Conservation (phyloP, 176 grass and related monocot species). For the Alopecurus myosuroides region DNA sequence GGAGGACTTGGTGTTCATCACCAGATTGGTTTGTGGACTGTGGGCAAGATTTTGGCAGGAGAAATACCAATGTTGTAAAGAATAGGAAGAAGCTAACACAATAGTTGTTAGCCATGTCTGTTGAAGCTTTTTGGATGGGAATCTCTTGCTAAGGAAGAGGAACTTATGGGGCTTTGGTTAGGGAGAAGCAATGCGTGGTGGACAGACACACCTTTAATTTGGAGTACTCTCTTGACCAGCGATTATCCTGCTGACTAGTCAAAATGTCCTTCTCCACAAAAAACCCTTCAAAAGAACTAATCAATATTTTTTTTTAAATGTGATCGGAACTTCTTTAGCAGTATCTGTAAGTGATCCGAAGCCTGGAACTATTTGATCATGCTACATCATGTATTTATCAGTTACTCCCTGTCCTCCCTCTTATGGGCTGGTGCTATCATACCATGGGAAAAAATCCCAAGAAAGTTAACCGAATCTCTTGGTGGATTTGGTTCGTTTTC, state of each 20-base stretch:
- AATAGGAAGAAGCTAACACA: background rate
- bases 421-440: background rate
- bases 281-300: background rate
- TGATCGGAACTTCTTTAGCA: background rate
- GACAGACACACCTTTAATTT: background rate
- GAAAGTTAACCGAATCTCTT: background rate
- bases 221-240: background rate
- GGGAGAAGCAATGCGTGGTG: background rate
- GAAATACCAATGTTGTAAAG: background rate
- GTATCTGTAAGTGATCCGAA: background rate
- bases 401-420: no score
- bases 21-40: background rate
- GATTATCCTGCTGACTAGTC: background rate
- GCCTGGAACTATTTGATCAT: background rate
- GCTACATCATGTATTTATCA: background rate
- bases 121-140: background rate
- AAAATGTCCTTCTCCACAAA: background rate
- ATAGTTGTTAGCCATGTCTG: background rate
- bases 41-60: background rate
- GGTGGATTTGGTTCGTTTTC: background rate
- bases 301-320: no score
- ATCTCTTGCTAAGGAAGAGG: background rate
- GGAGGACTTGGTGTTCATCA: constrained; percentile 31
- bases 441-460: background rate
- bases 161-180: background rate